phyloP scores from a whole-genome alignment of 2,329 filamentous ascomycete species.

The Parascedosporium putredinis region DNA sequence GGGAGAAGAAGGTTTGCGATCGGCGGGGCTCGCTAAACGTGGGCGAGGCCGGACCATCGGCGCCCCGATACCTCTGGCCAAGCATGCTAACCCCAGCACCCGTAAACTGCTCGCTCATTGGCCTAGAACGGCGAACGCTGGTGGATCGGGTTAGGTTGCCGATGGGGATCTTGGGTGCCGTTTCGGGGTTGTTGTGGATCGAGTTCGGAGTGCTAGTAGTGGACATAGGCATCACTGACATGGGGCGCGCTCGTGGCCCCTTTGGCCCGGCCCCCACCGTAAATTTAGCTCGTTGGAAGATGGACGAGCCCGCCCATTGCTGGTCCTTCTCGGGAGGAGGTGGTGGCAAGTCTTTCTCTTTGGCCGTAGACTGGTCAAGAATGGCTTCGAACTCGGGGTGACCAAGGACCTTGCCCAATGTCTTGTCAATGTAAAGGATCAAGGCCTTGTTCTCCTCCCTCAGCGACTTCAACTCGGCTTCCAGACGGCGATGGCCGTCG shows the following conservation, averaged over 20 bases:
- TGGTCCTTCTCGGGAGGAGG: conserved; percentile 35
- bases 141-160: conserved; percentile 41
- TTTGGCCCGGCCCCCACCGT: conserved; percentile 40
- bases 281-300: conserved; percentile 36
- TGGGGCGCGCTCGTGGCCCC: conserved; percentile 41
- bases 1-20: conserved; percentile 54
- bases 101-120: conserved; percentile 54
- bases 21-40: conserved; percentile 46
- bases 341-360: conserved; percentile 67
- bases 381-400: conserved; percentile 94
- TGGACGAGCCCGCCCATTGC: conserved; percentile 1
- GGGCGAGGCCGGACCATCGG: conserved; percentile 52
- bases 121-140: conserved; percentile 44
- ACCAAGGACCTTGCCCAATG: conserved; percentile 88
- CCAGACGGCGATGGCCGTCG: conserved; percentile 56
- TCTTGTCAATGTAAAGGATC: conserved; percentile 97
- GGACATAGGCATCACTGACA: conserved; percentile 42
- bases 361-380: conserved; percentile 65
- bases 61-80: conserved; percentile 80
- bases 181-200: conserved; percentile 55
- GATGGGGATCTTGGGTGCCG: conserved; percentile 67
- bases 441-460: conserved; percentile 96
- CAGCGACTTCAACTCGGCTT: conserved; percentile 65
- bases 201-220: conserved; percentile 19
- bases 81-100: conserved; percentile 44